phyloP scores from a whole-genome alignment of 2,329 filamentous ascomycete species.

The Rutstroemia sydowiana region DNA sequence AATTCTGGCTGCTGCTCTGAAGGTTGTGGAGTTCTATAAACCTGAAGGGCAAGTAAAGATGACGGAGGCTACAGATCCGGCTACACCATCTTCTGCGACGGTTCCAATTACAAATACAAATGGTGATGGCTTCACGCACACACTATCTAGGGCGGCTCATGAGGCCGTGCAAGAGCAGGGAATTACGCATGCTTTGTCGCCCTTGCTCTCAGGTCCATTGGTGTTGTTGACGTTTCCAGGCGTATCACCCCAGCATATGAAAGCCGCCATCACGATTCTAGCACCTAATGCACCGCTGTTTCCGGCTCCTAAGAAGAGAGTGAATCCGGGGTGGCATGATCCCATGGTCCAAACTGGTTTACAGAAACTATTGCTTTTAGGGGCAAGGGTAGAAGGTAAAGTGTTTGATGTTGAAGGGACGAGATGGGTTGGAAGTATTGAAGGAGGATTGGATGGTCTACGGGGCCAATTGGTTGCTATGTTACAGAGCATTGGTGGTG shows the following conservation, averaged over 20 bases:
- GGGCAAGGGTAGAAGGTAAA: conserved; percentile 75
- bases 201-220: conserved; percentile 74
- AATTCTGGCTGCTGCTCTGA: conserved; percentile 79
- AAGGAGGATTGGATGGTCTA: conserved; percentile 73
- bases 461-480: conserved; percentile 73
- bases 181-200: conserved; percentile 55
- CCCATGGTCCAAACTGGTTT: conserved; percentile 70
- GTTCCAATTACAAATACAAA: conserved; percentile 13
- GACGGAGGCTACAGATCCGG: conserved; percentile 17
- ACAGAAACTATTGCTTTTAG: conserved; percentile 80
- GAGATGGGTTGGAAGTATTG: conserved; percentile 67
- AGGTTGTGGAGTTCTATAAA: conserved; percentile 77
- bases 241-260: conserved; percentile 78
- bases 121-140: conserved; percentile 42
- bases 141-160: conserved; percentile 42
- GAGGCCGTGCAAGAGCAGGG: conserved; percentile 33
- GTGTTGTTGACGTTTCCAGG: conserved; percentile 73
- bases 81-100: conserved; percentile 18
- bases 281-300: conserved; percentile 65
- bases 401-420: conserved; percentile 35
- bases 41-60: conserved; percentile 34
- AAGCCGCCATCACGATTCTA: conserved; percentile 71
- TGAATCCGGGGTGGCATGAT: conserved; percentile 76
- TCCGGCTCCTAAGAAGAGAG: conserved; percentile 67
- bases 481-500: conserved; percentile 72